Percentiles rank a stretch among this genome's conserved stretches.
Evolutionary conservation across 495 filamentous ascomycete genomes (phyloP).

Genomic region (Extremus antarcticus): DNA sequence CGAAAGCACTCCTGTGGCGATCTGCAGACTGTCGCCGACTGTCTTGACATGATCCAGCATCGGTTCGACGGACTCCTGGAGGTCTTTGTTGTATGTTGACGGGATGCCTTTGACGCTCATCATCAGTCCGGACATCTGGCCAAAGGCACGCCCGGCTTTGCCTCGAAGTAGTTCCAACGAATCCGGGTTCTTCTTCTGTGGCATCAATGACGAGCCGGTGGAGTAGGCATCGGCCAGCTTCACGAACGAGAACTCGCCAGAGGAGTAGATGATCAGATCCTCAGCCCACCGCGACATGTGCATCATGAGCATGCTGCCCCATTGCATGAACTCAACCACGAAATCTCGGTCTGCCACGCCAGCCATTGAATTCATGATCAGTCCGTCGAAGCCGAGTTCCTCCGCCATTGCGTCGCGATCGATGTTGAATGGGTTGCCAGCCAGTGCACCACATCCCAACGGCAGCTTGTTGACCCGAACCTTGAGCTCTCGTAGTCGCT

Average conservation of each 20-base stretch:
- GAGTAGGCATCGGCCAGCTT: constrained; percentile 75
- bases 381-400: constrained; percentile 76
- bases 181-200: constrained; percentile 82
- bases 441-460: constrained; percentile 75
- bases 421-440: constrained; percentile 85
- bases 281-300: constrained; percentile 82
- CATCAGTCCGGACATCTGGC: constrained; percentile 82
- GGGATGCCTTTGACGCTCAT: constrained; percentile 79
- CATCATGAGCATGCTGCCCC: constrained; percentile 72
- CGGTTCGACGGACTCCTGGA: constrained; percentile 83
- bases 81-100: constrained; percentile 88
- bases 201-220: constrained; percentile 80
- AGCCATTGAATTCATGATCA: constrained; percentile 76
- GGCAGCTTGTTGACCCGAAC: constrained; percentile 67
- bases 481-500: constrained; percentile 66
- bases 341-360: constrained; percentile 83
- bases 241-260: constrained; percentile 73
- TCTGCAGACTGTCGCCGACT: constrained; percentile 71
- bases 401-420: constrained; percentile 80
- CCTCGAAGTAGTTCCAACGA: constrained; percentile 78
- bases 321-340: constrained; percentile 82
- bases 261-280: constrained; percentile 82
- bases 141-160: constrained; percentile 75
- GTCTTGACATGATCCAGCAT: constrained; percentile 85
- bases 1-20: constrained; percentile 65